Base-by-base conservation (phyloP, 1,139 yeast species). In the Lodderomyces elongisporus region DNA sequence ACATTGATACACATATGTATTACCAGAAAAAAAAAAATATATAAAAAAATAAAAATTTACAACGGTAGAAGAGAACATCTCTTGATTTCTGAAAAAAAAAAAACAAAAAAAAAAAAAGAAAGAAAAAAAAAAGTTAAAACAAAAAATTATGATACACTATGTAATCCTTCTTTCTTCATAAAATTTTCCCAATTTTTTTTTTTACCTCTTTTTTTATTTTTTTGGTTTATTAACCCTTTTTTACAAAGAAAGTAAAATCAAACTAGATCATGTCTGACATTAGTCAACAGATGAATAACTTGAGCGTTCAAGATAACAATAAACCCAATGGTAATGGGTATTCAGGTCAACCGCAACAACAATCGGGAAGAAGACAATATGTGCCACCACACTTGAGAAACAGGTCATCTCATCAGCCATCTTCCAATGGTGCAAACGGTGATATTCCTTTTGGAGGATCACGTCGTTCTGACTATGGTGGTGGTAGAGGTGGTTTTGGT, bases 331-430 rank as follows among this genome's bases (percentile, higher is more conserved):
- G 25, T 20, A 27, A 30, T 10, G 22, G 22, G 7, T 10, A 18
- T 7, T 7, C 22, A 18, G 22, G 22, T 18, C 33, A 35, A 23
- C n/a, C n/a, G n/a, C 34, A 15, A 24, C 31, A 32, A 31, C 44
- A 44, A 31, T 39, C 35, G 17, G 48, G 50, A 16, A 45, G 46
- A 33, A 44, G 48, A 13, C 63, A 60, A 37, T 81, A 81, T 58
- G 83, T 80, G 25, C 89, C 89, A 41, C 89, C 89, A 43, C 87
- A 79, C 58, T 67, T 76, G 48, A 70, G 81, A 43, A 56, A 59
- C 45, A 52, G 55, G 28, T 46, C 44, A 22, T 38, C 39, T 27
- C 40, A 18, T 27, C 30, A 27, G 15, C 5, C 9, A 18, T 17
- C 24, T 25, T 17, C 33, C 12, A 25, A 31, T 13, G 27, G 32